Conservation (phyloP, 805 yeast genomes). For the Spencermartinsiella europaea region DNA sequence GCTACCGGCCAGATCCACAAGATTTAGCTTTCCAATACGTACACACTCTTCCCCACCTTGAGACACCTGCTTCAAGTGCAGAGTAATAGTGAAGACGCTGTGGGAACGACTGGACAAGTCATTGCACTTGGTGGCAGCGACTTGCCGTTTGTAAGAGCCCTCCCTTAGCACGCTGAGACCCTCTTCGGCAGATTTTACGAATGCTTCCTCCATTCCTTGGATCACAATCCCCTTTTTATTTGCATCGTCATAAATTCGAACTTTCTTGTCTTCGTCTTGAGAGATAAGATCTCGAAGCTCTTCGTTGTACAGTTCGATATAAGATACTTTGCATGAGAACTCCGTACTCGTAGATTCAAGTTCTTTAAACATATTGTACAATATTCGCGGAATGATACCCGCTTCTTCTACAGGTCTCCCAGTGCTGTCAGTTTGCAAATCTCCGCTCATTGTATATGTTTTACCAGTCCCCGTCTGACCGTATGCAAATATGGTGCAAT, state of each 20-base stretch:
- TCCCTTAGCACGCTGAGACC: constrained; percentile 47
- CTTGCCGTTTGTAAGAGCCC: constrained; percentile 61
- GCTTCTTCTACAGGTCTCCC: constrained; percentile 45
- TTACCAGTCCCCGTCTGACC: constrained; percentile 94
- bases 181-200: constrained; percentile 44
- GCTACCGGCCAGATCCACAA: constrained; percentile 93
- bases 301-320: constrained; percentile 82
- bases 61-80: constrained; percentile 47
- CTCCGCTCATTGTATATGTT: constrained; percentile 70
- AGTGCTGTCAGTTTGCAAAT: constrained; percentile 36
- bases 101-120: constrained; percentile 77
- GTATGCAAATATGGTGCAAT: constrained; percentile 79
- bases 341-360: constrained; percentile 42
- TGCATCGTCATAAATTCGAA: constrained; percentile 52
- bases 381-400: constrained; percentile 59
- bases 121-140: constrained; percentile 74
- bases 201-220: constrained; percentile 54
- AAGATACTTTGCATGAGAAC: constrained; percentile 68
- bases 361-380: constrained; percentile 49
- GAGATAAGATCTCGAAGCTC: constrained; percentile 67
- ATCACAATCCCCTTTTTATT: constrained; percentile 41
- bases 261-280: constrained; percentile 38
- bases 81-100: constrained; percentile 62
- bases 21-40: constrained; percentile 49
- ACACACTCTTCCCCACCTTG: constrained; percentile 52